phyloP scores from a whole-genome alignment of 345 rosid species.

The Fremontodendron californicum region DNA sequence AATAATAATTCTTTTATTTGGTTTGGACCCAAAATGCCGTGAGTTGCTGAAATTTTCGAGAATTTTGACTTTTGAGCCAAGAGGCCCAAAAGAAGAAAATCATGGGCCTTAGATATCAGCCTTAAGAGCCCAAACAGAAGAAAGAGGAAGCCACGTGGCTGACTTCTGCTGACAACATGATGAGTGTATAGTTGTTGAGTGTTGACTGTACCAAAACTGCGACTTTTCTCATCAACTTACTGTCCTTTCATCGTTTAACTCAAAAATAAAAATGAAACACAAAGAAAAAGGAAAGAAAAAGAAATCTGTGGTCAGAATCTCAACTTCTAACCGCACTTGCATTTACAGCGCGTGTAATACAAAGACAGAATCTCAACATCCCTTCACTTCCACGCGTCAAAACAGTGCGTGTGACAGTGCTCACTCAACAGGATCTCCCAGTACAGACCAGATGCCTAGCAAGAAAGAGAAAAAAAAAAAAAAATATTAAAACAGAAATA shows the following conservation, averaged over 20 bases:
- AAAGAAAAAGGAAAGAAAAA: too few species aligned
- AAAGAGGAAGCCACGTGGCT: conserved; percentile 13
- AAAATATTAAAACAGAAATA: neutral
- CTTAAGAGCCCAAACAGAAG: neutral
- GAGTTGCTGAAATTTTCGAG: neutral
- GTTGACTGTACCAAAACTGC: conserved; percentile 15
- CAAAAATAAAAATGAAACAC: neutral
- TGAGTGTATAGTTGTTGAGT: neutral
- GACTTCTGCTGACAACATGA: neutral
- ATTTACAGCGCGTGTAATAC: conserved; percentile 18
- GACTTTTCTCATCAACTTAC: neutral
- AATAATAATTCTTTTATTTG: too few species aligned
- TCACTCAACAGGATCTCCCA: neutral
- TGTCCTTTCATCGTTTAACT: conserved; percentile 22
- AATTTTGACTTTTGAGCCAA: neutral
- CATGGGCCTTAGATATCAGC: neutral
- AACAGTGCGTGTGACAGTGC: neutral
- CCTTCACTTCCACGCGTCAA: neutral
- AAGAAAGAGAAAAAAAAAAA: neutral
- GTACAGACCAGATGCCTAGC: neutral
- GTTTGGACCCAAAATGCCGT: neutral
- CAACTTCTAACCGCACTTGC: neutral
- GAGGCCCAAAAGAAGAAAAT: neutral
- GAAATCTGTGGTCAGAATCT: neutral
- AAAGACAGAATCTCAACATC: neutral